Evolutionary conservation across 73 alveolate genomes (phyloP).

Genomic region (Diophrys sp.): DNA sequence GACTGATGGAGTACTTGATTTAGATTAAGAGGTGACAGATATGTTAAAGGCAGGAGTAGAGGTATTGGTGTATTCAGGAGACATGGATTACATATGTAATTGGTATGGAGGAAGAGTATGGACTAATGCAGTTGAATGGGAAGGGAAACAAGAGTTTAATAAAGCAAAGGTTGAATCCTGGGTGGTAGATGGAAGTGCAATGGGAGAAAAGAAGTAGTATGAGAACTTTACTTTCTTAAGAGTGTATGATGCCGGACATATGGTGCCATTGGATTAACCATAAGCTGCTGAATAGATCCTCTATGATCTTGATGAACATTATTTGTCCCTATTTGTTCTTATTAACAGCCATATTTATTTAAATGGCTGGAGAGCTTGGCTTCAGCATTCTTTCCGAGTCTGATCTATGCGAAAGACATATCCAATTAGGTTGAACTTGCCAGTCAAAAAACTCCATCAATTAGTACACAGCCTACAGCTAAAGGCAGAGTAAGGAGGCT

Average conservation of each 20-base stretch:
- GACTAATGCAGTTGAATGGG: slow-evolving; percentile 41
- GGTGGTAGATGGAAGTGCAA: slow-evolving; percentile 42
- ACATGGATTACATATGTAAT: slow-evolving; percentile 56
- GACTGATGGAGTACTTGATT: slow-evolving; percentile 32
- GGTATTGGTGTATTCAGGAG: slow-evolving; percentile 46
- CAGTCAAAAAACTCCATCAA: too few species aligned
- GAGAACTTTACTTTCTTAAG: slow-evolving; percentile 48
- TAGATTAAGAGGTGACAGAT: slow-evolving; percentile 18
- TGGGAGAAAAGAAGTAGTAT: slow-evolving; percentile 23
- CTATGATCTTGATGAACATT: slow-evolving; percentile 61
- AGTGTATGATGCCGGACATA: slow-evolving; percentile 91
- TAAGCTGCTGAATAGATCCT: slow-evolving; percentile 67
- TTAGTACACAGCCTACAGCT: too few species aligned
- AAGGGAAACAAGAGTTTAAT: slow-evolving; percentile 29
- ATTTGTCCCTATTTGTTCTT: slow-evolving; percentile 61
- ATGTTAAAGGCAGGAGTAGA: slow-evolving; percentile 23
- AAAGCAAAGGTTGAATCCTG: slow-evolving; percentile 23
- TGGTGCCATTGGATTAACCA: slow-evolving; percentile 93
- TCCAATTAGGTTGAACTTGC: too few species aligned
- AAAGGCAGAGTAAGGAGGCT: too few species aligned
- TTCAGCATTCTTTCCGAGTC: too few species aligned
- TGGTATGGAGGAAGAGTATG: slow-evolving; percentile 41
- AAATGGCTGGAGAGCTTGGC: too few species aligned
- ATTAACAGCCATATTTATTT: slow-evolving; percentile 4
- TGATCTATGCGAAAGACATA: too few species aligned